A percentile compares a stretch with the other conserved stretches of the same genome.
Evolutionary conservation across 768 basidiomycete species (phyloP).

Genomic region (Amanita pseudoporphyria): DNA sequence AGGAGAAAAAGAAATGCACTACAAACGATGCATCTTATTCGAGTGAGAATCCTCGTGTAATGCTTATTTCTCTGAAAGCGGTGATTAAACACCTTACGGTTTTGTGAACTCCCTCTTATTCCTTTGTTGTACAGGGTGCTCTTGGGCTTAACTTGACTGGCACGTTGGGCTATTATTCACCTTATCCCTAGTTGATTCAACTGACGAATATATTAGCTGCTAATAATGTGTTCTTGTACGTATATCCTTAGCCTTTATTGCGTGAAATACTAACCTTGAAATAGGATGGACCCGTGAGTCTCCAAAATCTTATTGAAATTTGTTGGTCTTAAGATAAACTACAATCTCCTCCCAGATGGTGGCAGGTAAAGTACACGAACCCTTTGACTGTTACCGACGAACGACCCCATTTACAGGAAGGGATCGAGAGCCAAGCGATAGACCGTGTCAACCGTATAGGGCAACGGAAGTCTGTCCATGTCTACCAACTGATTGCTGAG

Average conservation of each 20-base stretch:
- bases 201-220: constrained; percentile 36
- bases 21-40: constrained; percentile 13
- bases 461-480: constrained; percentile 73
- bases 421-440: constrained; percentile 79
- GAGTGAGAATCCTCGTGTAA: constrained; percentile 56
- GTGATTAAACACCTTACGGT: constrained; percentile 19
- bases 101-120: neutral
- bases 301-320: neutral
- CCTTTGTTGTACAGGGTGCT: constrained; percentile 41
- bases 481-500: constrained; percentile 86
- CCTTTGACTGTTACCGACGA: neutral
- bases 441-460: constrained; percentile 81
- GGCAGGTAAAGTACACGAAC: constrained; percentile 40
- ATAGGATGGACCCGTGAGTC: constrained; percentile 77
- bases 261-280: constrained; percentile 1
- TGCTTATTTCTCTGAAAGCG: constrained; percentile 82
- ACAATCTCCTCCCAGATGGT: constrained; percentile 44
- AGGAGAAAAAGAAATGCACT: neutral
- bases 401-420: constrained; percentile 37
- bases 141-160: constrained; percentile 78
- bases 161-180: constrained; percentile 11
- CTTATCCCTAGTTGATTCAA: neutral
- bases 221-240: constrained; percentile 77
- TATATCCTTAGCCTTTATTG: constrained; percentile 7
- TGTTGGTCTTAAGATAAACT: constrained; percentile 3